A percentile compares a stretch with the other conserved stretches of the same genome.
Conservation (phyloP, 257 asterid genomes). For the Solanum piurae region DNA sequence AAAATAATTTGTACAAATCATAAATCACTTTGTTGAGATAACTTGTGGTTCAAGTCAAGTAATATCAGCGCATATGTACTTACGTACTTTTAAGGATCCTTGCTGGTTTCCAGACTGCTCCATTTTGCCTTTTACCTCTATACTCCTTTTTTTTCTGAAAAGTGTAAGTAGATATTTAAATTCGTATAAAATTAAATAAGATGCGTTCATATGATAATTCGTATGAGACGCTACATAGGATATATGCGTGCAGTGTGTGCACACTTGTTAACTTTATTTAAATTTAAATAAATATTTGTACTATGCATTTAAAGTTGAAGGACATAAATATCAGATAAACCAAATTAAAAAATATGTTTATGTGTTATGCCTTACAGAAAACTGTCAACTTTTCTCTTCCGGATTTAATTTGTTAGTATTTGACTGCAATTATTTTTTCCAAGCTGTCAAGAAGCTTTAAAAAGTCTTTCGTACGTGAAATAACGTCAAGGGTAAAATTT, state of each 20-base stretch:
- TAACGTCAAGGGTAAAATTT: not conserved
- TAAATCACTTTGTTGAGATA: not conserved
- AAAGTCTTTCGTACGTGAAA: not conserved
- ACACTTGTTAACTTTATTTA: too few relatives aligned
- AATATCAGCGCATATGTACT: not conserved
- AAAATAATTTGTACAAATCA: not conserved
- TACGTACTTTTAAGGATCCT: not conserved
- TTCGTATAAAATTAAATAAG: fast-evolving
- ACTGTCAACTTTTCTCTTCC: not conserved
- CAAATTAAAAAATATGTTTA: too few relatives aligned
- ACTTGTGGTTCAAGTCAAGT: conserved; percentile 24
- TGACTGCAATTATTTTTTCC: not conserved
- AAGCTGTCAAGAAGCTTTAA: not conserved
- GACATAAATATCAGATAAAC: fast-evolving
- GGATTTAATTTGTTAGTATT: not conserved
- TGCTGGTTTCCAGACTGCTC: conserved; percentile 12
- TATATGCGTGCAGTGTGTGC: too few relatives aligned
- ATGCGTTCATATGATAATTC: fast-evolving
- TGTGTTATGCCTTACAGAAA: fast-evolving
- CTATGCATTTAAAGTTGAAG: fast-evolving
- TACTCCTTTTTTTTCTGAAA: not conserved
- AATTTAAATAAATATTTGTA: too few relatives aligned
- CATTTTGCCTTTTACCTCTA: conserved; percentile 2
- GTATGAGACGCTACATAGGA: too few relatives aligned
- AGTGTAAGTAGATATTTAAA: too few relatives aligned